phyloP scores from a whole-genome alignment of 352 stramenopile genomes.

The Phytophthora fragariae region DNA sequence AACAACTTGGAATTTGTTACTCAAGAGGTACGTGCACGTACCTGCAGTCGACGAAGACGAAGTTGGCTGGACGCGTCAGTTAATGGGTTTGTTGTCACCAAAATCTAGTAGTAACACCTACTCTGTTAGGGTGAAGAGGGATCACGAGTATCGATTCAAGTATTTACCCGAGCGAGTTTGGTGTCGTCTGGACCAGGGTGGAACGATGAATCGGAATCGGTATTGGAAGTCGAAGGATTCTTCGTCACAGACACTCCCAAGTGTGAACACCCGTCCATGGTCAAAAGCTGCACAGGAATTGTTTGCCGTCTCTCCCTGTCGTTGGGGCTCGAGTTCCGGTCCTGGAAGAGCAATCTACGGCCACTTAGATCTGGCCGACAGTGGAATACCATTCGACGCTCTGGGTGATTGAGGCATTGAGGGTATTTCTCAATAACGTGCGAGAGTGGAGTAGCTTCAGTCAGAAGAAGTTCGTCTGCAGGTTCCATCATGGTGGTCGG shows the following conservation, averaged over 20 bases:
- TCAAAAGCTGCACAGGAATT: slow-evolving; percentile 59
- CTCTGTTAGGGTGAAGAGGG: neutral
- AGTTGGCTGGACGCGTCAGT: slow-evolving; percentile 40
- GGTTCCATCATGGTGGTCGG: slow-evolving; percentile 46
- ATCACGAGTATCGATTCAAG: neutral
- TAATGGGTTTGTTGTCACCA: slow-evolving; percentile 56
- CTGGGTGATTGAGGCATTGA: slow-evolving; percentile 6
- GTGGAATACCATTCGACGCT: slow-evolving; percentile 56
- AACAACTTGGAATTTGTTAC: too few species aligned
- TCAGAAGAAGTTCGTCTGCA: slow-evolving; percentile 36
- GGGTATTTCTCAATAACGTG: slow-evolving; percentile 14
- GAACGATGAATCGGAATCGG: neutral
- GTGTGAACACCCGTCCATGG: slow-evolving; percentile 49
- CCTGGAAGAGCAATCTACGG: slow-evolving; percentile 53
- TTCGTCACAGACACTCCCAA: slow-evolving; percentile 45
- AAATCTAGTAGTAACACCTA: slow-evolving; percentile 15
- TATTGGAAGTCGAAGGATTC: slow-evolving; percentile 1
- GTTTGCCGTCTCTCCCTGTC: slow-evolving; percentile 3
- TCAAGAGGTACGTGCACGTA: neutral
- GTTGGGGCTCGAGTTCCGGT: slow-evolving; percentile 15
- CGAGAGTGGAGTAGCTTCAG: slow-evolving; percentile 11
- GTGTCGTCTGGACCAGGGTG: slow-evolving; percentile 20
- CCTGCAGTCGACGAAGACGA: slow-evolving; percentile 50
- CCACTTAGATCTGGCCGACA: slow-evolving; percentile 54
- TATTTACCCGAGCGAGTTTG: slow-evolving; percentile 25